These are phyloP conservation scores for Limnanthes douglasii DNA, from an alignment of 345 rosid genomes.

Conservation along the genomic window DNA sequence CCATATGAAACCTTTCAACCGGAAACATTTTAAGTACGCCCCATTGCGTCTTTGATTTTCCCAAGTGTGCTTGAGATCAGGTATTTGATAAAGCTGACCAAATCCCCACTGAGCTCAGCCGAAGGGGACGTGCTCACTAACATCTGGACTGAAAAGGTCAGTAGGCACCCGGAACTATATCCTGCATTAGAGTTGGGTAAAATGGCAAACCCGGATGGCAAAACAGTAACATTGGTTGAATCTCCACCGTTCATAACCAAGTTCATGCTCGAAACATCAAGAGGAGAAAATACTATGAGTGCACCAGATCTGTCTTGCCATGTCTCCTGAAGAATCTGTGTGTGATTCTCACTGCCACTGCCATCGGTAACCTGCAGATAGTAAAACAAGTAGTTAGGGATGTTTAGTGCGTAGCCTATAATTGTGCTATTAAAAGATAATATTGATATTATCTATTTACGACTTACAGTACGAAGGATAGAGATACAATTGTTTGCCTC, in stretches of 20 bases:
- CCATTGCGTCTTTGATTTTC: no score
- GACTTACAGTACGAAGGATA: conserved; percentile 43
- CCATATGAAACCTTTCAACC: no score
- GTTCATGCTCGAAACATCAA: conserved; percentile 26
- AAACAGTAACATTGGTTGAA: conserved; percentile 20
- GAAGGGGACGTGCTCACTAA: no score
- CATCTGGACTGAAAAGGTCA: no score
- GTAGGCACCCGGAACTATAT: no score
- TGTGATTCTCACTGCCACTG: conserved; percentile 19
- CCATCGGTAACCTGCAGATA: conserved; percentile 19
- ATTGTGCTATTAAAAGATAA: neutral
- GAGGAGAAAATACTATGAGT: conserved; percentile 46
- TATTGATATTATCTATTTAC: neutral
- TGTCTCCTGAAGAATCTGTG: conserved; percentile 54
- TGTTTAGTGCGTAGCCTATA: neutral
- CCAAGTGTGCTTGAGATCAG: no score
- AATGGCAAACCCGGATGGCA: conserved; percentile 56
- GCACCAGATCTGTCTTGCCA: conserved; percentile 45
- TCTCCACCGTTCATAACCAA: conserved; percentile 36
- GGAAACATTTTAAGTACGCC: no score
- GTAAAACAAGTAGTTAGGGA: conserved; percentile 1
- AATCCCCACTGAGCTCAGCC: no score
- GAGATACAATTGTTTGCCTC: conserved; percentile 25
- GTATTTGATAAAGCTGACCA: no score
- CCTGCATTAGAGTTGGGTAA: no score